phyloP scores from a whole-genome alignment of 208 protist species.

The Leishmania major region DNA sequence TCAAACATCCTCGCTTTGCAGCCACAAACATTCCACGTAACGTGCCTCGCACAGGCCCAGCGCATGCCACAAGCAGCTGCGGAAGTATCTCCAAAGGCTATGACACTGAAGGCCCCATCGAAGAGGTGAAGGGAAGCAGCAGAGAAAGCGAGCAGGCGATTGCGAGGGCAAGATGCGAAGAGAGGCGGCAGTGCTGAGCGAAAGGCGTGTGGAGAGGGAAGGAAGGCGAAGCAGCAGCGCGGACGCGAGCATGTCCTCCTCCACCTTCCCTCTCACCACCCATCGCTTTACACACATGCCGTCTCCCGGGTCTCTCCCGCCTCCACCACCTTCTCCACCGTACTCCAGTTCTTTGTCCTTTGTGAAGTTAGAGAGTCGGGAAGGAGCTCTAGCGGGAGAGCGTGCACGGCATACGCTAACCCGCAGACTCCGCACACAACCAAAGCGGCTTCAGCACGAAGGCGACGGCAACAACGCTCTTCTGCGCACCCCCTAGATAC shows the following conservation, averaged over 20 bases:
- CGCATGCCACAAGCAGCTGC: no score
- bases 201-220: neutral
- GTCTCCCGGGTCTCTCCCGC: neutral
- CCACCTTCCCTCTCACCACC: neutral
- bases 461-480: no score
- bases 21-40: neutral
- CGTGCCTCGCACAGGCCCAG: constrained; percentile 1
- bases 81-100: constrained; percentile 45
- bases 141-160: constrained; percentile 10
- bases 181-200: neutral
- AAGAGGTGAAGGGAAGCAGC: constrained; percentile 3
- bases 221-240: neutral
- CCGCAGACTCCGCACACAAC: neutral
- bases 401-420: neutral
- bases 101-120: constrained; percentile 44
- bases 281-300: neutral
- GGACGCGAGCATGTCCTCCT: neutral
- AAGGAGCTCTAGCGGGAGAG: neutral
- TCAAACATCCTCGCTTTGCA: constrained; percentile 32
- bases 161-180: neutral
- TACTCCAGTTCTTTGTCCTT: constrained; percentile 52
- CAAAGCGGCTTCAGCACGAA: no score
- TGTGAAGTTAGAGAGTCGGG: constrained; percentile 1
- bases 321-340: neutral
- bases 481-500: no score